These are phyloP conservation scores for Wickerhamiella hasegawae DNA, from an alignment of 805 yeast species.

Conservation along the genomic window DNA sequence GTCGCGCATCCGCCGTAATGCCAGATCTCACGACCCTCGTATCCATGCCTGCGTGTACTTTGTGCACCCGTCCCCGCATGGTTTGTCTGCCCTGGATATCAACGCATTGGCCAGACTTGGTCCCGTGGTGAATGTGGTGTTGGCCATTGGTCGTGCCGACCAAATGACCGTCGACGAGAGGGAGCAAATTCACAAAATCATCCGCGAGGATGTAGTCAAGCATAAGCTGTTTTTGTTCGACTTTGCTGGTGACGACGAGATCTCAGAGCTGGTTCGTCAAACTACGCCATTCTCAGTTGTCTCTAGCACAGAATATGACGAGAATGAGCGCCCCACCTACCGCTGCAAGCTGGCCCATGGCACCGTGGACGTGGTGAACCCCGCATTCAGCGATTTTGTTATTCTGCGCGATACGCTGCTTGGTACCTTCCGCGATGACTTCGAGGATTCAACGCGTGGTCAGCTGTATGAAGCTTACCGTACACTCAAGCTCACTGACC, in stretches of 20 bases:
- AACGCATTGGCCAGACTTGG: slow-evolving; percentile 54
- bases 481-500: slow-evolving; percentile 8
- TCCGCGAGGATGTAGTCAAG: slow-evolving; percentile 41
- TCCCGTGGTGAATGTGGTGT: slow-evolving; percentile 63
- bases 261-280: slow-evolving; percentile 26
- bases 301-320: slow-evolving; percentile 51
- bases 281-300: slow-evolving; percentile 63
- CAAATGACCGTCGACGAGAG: slow-evolving; percentile 55
- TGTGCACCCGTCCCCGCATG: slow-evolving; percentile 40
- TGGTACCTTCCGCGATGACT: slow-evolving; percentile 71
- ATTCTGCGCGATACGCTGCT: slow-evolving; percentile 64
- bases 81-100: slow-evolving; percentile 57
- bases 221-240: slow-evolving; percentile 56
- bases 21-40: slow-evolving; percentile 52
- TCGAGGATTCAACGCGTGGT: slow-evolving; percentile 69
- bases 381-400: slow-evolving; percentile 71
- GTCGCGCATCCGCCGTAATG: slow-evolving; percentile 55
- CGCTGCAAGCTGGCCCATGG: slow-evolving; percentile 89
- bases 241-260: slow-evolving; percentile 53
- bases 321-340: slow-evolving; percentile 46
- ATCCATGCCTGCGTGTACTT: slow-evolving; percentile 70
- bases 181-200: slow-evolving; percentile 33
- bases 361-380: slow-evolving; percentile 72
- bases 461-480: slow-evolving; percentile 58
- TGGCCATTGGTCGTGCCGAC: slow-evolving; percentile 71